Conservation (phyloP, 2,329 filamentous ascomycete genomes). For the Dactylellina haptotyla region DNA sequence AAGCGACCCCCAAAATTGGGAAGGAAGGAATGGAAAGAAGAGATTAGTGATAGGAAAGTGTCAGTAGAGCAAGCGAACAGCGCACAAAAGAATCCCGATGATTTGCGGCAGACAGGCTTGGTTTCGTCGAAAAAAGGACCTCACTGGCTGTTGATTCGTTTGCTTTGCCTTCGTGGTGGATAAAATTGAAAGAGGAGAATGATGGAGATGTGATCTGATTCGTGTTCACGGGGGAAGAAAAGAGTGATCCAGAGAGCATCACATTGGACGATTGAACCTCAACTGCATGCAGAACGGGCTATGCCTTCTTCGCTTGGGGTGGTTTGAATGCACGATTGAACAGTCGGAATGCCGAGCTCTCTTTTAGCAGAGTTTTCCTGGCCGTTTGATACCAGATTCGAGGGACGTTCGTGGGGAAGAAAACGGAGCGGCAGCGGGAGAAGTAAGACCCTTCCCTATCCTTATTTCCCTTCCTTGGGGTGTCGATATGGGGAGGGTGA, state of each 20-base stretch:
- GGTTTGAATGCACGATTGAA: conserved; percentile 41
- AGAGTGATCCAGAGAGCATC: conserved; percentile 38
- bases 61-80: conserved; percentile 33
- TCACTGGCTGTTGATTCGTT: conserved; percentile 35
- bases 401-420: conserved; percentile 41
- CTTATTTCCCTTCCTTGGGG: conserved; percentile 2
- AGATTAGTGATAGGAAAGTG: conserved; percentile 19
- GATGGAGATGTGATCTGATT: conserved; percentile 41
- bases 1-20: conserved; percentile 40
- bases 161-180: conserved; percentile 26
- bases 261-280: conserved; percentile 52
- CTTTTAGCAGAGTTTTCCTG: conserved; percentile 40
- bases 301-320: conserved; percentile 44
- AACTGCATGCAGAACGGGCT: conserved; percentile 48
- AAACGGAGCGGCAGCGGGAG: conserved; percentile 16
- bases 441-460: conserved; percentile 27
- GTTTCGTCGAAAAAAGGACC: conserved; percentile 19
- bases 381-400: conserved; percentile 23
- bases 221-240: conserved; percentile 38
- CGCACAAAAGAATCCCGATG: conserved; percentile 18
- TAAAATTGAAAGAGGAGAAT: conserved; percentile 18
- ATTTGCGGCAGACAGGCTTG: conserved; percentile 30
- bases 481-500: conserved; percentile 9
- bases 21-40: conserved; percentile 22
- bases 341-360: conserved; percentile 52